These are phyloP conservation scores for Penicillium antarcticum DNA, from an alignment of 495 filamentous ascomycete species.

Conservation along the genomic window DNA sequence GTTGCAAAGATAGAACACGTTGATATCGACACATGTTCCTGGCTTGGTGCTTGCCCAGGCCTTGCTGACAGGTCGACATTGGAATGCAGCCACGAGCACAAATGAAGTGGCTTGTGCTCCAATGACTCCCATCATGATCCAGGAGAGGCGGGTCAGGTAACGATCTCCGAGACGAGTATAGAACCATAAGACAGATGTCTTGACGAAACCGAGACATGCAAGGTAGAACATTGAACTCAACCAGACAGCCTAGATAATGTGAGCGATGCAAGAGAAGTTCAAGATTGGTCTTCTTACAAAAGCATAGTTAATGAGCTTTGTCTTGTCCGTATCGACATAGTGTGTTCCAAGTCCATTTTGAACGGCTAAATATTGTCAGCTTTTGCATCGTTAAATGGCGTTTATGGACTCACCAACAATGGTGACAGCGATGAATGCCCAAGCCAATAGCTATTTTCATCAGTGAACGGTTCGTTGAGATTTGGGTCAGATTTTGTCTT, in stretches of 20 bases:
- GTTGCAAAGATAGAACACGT: constrained; percentile 43
- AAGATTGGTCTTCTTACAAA: constrained; percentile 19
- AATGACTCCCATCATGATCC: constrained; percentile 31
- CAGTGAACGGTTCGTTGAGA: neutral
- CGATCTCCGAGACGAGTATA: constrained; percentile 39
- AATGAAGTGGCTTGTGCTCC: constrained; percentile 29
- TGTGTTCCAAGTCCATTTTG: constrained; percentile 35
- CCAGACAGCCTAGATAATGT: constrained; percentile 29
- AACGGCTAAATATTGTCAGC: constrained; percentile 24
- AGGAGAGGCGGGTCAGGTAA: constrained; percentile 26
- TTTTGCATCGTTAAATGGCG: neutral
- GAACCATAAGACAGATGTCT: constrained; percentile 38
- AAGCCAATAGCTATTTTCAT: constrained; percentile 28
- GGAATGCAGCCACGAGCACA: constrained; percentile 37
- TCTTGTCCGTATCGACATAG: constrained; percentile 15
- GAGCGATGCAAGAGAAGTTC: neutral
- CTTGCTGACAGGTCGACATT: constrained; percentile 32
- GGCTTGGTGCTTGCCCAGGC: constrained; percentile 25
- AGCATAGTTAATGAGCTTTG: constrained; percentile 22
- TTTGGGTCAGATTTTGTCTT: constrained; percentile 8
- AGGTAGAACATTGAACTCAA: constrained; percentile 43
- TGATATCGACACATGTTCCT: constrained; percentile 45
- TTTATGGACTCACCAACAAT: constrained; percentile 26
- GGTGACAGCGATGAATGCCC: constrained; percentile 35
- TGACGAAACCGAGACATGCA: constrained; percentile 36